These are phyloP conservation scores for Bimuria novae-zelandiae DNA, from an alignment of 2,329 filamentous ascomycete genomes.

Conservation along the genomic window DNA sequence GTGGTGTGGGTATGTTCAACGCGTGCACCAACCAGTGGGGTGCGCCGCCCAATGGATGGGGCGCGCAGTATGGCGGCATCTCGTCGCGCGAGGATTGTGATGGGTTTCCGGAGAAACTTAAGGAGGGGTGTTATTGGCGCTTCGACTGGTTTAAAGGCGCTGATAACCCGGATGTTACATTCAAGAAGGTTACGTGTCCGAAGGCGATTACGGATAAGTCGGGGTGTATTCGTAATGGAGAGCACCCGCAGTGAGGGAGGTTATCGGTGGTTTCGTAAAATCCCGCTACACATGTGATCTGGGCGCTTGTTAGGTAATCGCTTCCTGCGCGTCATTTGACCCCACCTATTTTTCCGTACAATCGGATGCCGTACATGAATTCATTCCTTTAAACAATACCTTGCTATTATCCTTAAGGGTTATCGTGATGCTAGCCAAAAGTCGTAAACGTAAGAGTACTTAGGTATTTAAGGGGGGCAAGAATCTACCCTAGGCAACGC, in stretches of 20 bases:
- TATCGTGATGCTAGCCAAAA: too few species aligned
- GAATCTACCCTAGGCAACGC: too few species aligned
- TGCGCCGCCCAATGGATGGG: slow-evolving; percentile 41
- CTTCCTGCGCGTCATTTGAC: too few species aligned
- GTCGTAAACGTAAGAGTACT: too few species aligned
- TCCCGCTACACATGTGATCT: too few species aligned
- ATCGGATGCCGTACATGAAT: too few species aligned
- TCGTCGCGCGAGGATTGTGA: slow-evolving; percentile 38
- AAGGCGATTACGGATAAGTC: slow-evolving; percentile 36
- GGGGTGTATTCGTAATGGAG: slow-evolving; percentile 32
- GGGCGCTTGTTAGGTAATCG: too few species aligned
- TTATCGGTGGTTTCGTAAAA: too few species aligned
- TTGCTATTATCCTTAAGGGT: too few species aligned
- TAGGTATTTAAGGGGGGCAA: too few species aligned
- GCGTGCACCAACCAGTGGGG: slow-evolving; percentile 41
- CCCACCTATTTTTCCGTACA: too few species aligned
- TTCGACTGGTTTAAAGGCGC: slow-evolving; percentile 44
- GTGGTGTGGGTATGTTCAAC: slow-evolving; percentile 44
- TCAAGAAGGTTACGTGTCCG: slow-evolving; percentile 43
- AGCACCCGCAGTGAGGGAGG: slow-evolving; percentile 22
- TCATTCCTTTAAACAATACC: too few species aligned
- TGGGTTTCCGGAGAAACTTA: slow-evolving; percentile 39
- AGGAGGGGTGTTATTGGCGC: slow-evolving; percentile 44
- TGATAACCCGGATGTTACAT: slow-evolving; percentile 40
- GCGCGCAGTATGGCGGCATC: slow-evolving; percentile 42